Percentiles rank a stretch among this genome's conserved stretches.
phyloP scores from a whole-genome alignment of 768 basidiomycete genomes.

The Rhizopogon sp. region DNA sequence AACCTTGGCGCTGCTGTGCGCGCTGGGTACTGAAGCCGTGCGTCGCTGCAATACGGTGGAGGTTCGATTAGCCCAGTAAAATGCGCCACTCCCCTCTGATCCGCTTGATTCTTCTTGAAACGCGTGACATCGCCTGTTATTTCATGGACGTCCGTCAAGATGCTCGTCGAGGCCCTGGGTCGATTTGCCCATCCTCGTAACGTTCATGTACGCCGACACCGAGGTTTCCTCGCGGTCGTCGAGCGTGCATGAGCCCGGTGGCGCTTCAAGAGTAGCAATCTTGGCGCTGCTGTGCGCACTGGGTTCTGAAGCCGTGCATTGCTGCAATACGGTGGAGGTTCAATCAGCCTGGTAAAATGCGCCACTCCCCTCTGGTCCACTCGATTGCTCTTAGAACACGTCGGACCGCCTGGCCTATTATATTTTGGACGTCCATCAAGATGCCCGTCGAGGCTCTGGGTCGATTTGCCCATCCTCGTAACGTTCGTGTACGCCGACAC shows the following conservation, averaged over 20 bases:
- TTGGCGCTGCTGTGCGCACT: neutral
- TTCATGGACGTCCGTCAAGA: neutral
- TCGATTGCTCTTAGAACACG: too few relatives aligned
- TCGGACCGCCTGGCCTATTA: neutral
- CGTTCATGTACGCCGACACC: slow-evolving; percentile 4
- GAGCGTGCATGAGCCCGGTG: slow-evolving; percentile 2
- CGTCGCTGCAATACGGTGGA: neutral
- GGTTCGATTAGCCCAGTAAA: neutral
- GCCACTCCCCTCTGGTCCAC: neutral
- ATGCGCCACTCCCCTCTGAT: neutral
- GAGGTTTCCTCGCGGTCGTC: slow-evolving; percentile 2
- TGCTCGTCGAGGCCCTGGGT: neutral
- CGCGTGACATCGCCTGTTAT: neutral
- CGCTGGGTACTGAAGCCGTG: neutral
- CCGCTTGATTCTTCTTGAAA: too few relatives aligned
- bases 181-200: neutral
- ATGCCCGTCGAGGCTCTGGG: slow-evolving; percentile 1
- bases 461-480: neutral
- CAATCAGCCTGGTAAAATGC: neutral
- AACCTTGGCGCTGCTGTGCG: neutral
- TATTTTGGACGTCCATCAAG: neutral
- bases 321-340: neutral
- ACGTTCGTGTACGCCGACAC: slow-evolving; percentile 7
- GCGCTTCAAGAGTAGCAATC: slow-evolving; percentile 1
- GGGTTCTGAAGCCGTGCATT: neutral